These are phyloP conservation scores for Fusarium abutilonis DNA, from an alignment of 2,329 filamentous ascomycete species.

Conservation along the genomic window DNA sequence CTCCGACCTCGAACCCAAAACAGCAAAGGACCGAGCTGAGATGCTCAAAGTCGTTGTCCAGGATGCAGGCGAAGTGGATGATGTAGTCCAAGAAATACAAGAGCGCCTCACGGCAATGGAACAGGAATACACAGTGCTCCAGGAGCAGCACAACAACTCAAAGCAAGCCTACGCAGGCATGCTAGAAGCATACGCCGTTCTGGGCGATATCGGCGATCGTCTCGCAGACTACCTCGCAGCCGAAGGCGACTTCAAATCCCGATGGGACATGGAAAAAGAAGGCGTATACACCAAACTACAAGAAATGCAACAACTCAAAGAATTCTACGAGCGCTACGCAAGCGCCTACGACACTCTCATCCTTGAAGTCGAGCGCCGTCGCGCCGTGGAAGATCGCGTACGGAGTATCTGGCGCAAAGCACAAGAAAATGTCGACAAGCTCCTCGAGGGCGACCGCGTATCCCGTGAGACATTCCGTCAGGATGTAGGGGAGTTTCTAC, in stretches of 20 bases:
- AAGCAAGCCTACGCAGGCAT: constrained; percentile 65
- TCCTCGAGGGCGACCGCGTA: constrained; percentile 76
- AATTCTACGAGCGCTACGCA: constrained; percentile 89
- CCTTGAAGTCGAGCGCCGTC: constrained; percentile 82
- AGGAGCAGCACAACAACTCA: constrained; percentile 66
- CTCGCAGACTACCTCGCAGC: constrained; percentile 73
- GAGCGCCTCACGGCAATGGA: constrained; percentile 83
- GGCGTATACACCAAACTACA: constrained; percentile 74
- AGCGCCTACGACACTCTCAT: constrained; percentile 85
- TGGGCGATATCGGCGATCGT: constrained; percentile 74
- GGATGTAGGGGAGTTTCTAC: constrained; percentile 86
- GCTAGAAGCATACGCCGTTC: constrained; percentile 68
- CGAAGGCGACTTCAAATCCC: constrained; percentile 68
- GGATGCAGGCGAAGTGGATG: constrained; percentile 74
- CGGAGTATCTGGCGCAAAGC: constrained; percentile 80
- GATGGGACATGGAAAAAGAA: constrained; percentile 80
- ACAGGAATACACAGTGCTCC: constrained; percentile 69
- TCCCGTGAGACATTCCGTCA: constrained; percentile 81
- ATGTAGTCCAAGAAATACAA: constrained; percentile 75
- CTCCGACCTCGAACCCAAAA: constrained; percentile 72
- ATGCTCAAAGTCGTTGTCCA: constrained; percentile 83
- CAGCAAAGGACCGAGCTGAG: constrained; percentile 78
- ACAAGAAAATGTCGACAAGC: constrained; percentile 76
- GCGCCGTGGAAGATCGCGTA: constrained; percentile 77
- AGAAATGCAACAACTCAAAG: constrained; percentile 79